Evolutionary conservation across 148 eudicot genomes (phyloP).

Genomic region (Tetragonia tetragonoides): DNA sequence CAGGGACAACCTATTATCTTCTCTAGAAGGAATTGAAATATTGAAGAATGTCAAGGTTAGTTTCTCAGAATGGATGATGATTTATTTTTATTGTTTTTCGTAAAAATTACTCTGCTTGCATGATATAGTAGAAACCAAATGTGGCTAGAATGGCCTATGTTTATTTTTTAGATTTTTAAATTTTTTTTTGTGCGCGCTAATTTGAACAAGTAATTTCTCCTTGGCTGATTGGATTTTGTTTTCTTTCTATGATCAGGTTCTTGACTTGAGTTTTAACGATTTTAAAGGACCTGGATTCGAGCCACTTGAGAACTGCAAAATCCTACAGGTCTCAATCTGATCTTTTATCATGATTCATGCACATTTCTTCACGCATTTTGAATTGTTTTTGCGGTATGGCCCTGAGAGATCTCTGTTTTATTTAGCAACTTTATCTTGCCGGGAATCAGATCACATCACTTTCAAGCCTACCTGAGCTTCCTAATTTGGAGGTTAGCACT

Average conservation of each 20-base stretch:
- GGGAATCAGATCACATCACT: slow-evolving; percentile 96
- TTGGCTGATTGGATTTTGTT: slow-evolving; percentile 13
- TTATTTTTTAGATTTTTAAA: neutral
- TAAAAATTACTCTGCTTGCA: neutral
- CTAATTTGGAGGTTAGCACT: slow-evolving; percentile 81
- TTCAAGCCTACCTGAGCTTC: slow-evolving; percentile 88
- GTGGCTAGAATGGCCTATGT: neutral
- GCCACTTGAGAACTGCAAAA: slow-evolving; percentile 88
- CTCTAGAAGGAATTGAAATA: slow-evolving; percentile 86
- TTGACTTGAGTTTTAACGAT: slow-evolving; percentile 96
- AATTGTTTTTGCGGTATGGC: slow-evolving; percentile 8
- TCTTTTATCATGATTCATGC: slow-evolving; percentile 5
- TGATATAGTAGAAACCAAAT: neutral
- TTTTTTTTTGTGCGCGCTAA: neutral
- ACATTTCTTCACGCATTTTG: neutral
- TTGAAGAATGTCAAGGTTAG: slow-evolving; percentile 87
- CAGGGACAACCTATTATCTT: slow-evolving; percentile 84
- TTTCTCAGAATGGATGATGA: slow-evolving; percentile 14
- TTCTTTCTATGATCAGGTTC: slow-evolving; percentile 55
- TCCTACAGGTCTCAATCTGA: slow-evolving; percentile 62
- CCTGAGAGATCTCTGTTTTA: slow-evolving; percentile 14
- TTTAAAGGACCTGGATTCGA: slow-evolving; percentile 97
- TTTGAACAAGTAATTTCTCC: neutral
- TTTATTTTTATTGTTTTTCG: neutral
- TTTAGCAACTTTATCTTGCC: slow-evolving; percentile 98